A percentile compares a stretch with the other conserved stretches of the same genome.
Evolutionary conservation across 1,139 yeast species (phyloP).

Genomic region (Wickerhamomyces sp.): DNA sequence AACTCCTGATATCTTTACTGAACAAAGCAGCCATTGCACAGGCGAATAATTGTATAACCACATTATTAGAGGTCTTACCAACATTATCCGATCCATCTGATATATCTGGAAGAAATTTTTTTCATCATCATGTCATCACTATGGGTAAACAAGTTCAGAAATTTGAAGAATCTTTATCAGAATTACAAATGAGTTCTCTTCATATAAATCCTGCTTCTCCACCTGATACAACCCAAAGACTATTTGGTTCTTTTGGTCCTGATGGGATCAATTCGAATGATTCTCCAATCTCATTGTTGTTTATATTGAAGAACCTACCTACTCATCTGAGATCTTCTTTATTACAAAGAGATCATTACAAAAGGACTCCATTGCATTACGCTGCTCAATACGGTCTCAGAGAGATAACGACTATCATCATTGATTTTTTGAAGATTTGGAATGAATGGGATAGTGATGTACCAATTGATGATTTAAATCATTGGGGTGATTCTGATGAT

Average conservation of each 20-base stretch:
- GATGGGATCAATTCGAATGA: constrained; percentile 58
- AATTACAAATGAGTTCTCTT: constrained; percentile 17
- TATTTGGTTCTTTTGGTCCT: constrained; percentile 50
- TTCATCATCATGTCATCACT: constrained; percentile 77
- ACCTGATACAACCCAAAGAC: constrained; percentile 38
- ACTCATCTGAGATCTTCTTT: constrained; percentile 49
- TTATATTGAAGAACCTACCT: constrained; percentile 49
- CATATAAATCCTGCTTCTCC: constrained; percentile 44
- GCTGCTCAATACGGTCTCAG: constrained; percentile 84
- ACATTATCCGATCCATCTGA: constrained; percentile 61
- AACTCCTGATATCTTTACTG: constrained; percentile 39
- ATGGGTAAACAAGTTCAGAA: constrained; percentile 49
- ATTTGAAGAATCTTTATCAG: constrained; percentile 4
- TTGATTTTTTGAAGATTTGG: constrained; percentile 51
- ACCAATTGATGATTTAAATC: constrained; percentile 52
- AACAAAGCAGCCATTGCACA: constrained; percentile 56
- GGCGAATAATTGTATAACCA: constrained; percentile 53
- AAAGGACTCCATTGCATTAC: constrained; percentile 85
- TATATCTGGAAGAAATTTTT: constrained; percentile 75
- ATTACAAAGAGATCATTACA: constrained; percentile 66
- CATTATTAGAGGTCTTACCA: constrained; percentile 42
- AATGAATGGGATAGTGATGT: constrained; percentile 38
- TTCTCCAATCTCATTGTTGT: constrained; percentile 47
- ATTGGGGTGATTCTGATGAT: constrained; percentile 84
- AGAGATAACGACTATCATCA: constrained; percentile 51